Evolutionary conservation across 2,329 filamentous ascomycete species (phyloP).

Genomic region (Colletotrichum lentis): DNA sequence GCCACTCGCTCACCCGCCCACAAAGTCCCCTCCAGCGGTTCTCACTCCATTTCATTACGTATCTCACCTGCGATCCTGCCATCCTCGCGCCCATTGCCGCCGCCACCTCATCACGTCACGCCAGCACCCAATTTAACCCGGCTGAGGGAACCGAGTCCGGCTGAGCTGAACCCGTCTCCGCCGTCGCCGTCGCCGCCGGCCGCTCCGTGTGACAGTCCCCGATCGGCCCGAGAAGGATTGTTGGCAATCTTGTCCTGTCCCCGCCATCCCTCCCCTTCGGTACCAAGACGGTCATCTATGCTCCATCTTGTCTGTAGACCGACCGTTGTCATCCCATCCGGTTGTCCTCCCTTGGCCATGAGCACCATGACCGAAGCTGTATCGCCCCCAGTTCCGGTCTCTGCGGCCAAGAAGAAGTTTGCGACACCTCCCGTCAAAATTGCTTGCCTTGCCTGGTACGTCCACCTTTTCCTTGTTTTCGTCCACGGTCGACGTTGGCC

Average conservation of each 20-base stretch:
- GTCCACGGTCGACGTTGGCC: too few relatives aligned
- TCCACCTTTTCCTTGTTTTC: slow-evolving; percentile 14
- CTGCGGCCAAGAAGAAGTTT: slow-evolving; percentile 50
- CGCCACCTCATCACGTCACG: slow-evolving; percentile 1
- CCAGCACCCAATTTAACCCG: neutral
- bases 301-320: neutral
- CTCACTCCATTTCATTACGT: slow-evolving; percentile 25
- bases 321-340: neutral
- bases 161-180: neutral
- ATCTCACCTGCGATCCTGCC: slow-evolving; percentile 10
- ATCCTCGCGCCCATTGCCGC: neutral
- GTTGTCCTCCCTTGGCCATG: slow-evolving; percentile 16
- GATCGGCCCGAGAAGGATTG: slow-evolving; percentile 28
- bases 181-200: neutral
- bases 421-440: slow-evolving; percentile 59
- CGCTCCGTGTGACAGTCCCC: slow-evolving; percentile 29
- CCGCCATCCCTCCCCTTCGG: neutral
- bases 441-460: slow-evolving; percentile 60
- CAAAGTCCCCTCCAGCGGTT: neutral
- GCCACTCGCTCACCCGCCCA: neutral
- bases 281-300: neutral
- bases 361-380: slow-evolving; percentile 39
- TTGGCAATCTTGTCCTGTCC: neutral
- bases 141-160: neutral
- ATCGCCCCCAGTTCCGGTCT: slow-evolving; percentile 24